Base-by-base conservation (phyloP, 2,329 filamentous ascomycete genomes). In the Neonectria faginata region DNA sequence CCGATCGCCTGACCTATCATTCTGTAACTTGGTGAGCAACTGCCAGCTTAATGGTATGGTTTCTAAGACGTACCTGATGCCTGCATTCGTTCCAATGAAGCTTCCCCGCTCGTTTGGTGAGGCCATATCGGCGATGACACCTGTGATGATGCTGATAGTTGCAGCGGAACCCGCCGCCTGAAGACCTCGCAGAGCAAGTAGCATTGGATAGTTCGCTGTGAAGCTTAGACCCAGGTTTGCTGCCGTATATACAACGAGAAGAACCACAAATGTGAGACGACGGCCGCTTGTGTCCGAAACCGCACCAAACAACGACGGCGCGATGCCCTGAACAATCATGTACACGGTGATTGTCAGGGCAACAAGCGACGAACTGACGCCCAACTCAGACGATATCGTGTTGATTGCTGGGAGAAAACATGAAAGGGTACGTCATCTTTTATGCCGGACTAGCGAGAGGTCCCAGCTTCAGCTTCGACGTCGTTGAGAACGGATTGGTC, bases 321-420 rank as follows among this genome's bases (percentile, higher is more conserved):
- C 77, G 9, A 85, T 69, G 6, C 78, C 82, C 70, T 83, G 82
- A 14, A 84, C 77, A 33, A 84, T 75, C 71, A 80, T 74, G 62
- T 81, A 81, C 0, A 77, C 76, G 6, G 80, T 81, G 50, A 81
- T 70, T 7, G 78, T 78, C 25, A 81, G 64, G 62, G 80, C 80
- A 53, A 81, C 61, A 44, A 75, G 62, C 33, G 71, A 65, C 6
- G 67, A 36, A 18, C 71, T 71, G 25, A 74, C 70, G 44, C 55
- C 33, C 16, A 75, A 65, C 36, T 69, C 67, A 16, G 60, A 47
- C 0, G 74, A 59, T 27, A 77, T 60, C 3, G 67, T 64, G 36
- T 66, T 63, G 20, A 76, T 70, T 27, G 72, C 67, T 3, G 74
- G 74, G 45, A 57, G 14, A 62, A 45, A 22, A 62, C n/a, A 31